phyloP scores from a whole-genome alignment of 2,329 filamentous ascomycete species.

The Exophiala bonariae region DNA sequence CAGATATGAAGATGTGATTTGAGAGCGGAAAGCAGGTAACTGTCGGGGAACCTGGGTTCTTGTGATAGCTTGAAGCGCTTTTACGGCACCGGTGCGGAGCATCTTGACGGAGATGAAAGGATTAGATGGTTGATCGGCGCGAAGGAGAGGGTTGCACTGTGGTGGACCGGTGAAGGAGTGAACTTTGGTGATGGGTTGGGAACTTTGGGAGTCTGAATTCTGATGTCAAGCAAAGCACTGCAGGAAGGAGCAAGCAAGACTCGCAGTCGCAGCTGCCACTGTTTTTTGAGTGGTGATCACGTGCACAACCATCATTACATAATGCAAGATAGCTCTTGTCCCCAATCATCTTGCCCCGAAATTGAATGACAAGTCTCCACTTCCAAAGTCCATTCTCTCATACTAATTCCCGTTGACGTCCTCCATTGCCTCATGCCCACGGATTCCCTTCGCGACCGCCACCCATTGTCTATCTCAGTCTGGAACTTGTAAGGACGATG shows the following conservation, averaged over 20 bases:
- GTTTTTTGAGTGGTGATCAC: neutral
- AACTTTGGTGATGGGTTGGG: constrained; percentile 17
- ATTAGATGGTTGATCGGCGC: constrained; percentile 17
- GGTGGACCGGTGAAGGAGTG: constrained; percentile 12
- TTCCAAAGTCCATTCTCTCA: neutral
- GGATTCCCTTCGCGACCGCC: constrained; percentile 19
- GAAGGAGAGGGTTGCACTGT: constrained; percentile 8
- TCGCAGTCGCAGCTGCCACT: no score
- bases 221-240: constrained; percentile 15
- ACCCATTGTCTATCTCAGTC: constrained; percentile 21
- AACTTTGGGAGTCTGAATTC: constrained; percentile 9
- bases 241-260: no score
- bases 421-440: neutral
- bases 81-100: constrained; percentile 86
- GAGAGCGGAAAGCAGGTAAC: constrained; percentile 58
- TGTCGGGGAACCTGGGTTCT: constrained; percentile 51
- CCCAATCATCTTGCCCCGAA: no score
- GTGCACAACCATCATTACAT: neutral
- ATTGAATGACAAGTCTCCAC: constrained; percentile 3
- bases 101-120: constrained; percentile 54
- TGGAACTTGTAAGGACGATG: constrained; percentile 36
- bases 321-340: neutral
- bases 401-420: constrained; percentile 32
- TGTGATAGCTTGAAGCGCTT: constrained; percentile 64
- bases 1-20: constrained; percentile 60